phyloP scores from a whole-genome alignment of 2,329 filamentous ascomycete genomes.

The Fusarium sambucinum region DNA sequence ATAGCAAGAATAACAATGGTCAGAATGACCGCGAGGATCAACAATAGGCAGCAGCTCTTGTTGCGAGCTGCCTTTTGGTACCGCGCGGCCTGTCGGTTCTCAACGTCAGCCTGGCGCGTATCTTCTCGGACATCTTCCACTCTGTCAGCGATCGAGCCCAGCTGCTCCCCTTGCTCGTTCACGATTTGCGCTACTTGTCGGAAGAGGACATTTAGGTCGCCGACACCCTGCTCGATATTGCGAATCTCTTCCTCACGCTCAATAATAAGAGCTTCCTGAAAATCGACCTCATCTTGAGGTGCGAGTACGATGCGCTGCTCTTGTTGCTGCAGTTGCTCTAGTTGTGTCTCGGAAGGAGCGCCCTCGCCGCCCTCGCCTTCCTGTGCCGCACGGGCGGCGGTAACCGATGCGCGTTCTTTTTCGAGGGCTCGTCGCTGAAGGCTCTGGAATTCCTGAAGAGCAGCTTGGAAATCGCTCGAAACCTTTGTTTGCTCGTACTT shows the following conservation, averaged over 20 bases:
- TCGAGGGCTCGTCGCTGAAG: conserved; percentile 92
- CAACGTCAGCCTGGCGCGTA: conserved; percentile 85
- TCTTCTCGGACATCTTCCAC: conserved; percentile 85
- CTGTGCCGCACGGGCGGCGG: conserved; percentile 83
- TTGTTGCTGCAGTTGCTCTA: conserved; percentile 72
- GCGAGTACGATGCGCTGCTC: conserved; percentile 81
- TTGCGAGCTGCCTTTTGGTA: conserved; percentile 97
- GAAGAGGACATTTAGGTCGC: conserved; percentile 96
- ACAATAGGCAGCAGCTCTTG: conserved; percentile 90
- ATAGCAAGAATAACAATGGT: conserved; percentile 91
- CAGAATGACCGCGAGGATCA: conserved; percentile 89
- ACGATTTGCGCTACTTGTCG: conserved; percentile 98
- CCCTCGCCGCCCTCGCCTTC: conserved; percentile 66
- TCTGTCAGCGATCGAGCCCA: conserved; percentile 90
- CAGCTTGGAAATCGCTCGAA: conserved; percentile 90
- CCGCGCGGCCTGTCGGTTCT: conserved; percentile 85
- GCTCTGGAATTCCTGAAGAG: conserved; percentile 89
- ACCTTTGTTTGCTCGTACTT: conserved; percentile 97
- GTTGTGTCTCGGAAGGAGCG: conserved; percentile 54
- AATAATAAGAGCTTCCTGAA: conserved; percentile 94
- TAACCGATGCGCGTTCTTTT: conserved; percentile 88
- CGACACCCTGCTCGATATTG: conserved; percentile 96
- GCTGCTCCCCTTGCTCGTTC: conserved; percentile 87
- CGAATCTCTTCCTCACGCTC: conserved; percentile 97
- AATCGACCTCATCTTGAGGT: conserved; percentile 94